Percentiles rank a stretch among this genome's conserved stretches.
Conservation (phyloP, 2,329 filamentous ascomycete species). For the Ophiostoma sp. region DNA sequence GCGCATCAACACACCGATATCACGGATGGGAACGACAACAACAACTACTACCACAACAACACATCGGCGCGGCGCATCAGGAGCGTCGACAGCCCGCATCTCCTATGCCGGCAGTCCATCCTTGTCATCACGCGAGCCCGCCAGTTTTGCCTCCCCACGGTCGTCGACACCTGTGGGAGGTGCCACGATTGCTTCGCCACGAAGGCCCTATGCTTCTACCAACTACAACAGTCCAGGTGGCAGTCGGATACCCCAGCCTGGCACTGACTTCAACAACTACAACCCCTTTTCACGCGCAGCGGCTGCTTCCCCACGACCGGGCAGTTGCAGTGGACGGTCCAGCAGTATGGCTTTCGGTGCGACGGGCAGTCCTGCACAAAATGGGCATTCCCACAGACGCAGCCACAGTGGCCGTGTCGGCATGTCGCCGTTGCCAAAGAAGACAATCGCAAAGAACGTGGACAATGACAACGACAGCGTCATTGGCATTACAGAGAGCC, state of each 20-base stretch:
- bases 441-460: background rate
- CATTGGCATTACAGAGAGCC: constrained; percentile 42
- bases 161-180: constrained; percentile 41
- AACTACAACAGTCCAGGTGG: constrained; percentile 31
- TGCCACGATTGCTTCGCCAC: background rate
- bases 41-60: constrained; percentile 11
- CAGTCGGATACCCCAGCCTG: constrained; percentile 43
- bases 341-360: constrained; percentile 1
- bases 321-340: background rate
- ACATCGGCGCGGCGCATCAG: background rate
- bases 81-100: constrained; percentile 38
- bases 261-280: background rate
- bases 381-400: constrained; percentile 43
- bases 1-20: constrained; percentile 49
- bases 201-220: background rate
- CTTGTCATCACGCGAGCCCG: constrained; percentile 45
- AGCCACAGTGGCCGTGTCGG: constrained; percentile 47
- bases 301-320: constrained; percentile 17
- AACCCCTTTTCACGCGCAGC: constrained; percentile 27
- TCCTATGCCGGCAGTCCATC: constrained; percentile 50
- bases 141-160: constrained; percentile 55
- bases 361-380: constrained; percentile 5
- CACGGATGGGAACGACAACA: constrained; percentile 36
- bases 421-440: constrained; percentile 37
- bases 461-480: constrained; percentile 6